A percentile compares a stretch with the other conserved stretches of the same genome.
Evolutionary conservation across 2,329 filamentous ascomycete species (phyloP).

Genomic region (Apiospora saccharicola): DNA sequence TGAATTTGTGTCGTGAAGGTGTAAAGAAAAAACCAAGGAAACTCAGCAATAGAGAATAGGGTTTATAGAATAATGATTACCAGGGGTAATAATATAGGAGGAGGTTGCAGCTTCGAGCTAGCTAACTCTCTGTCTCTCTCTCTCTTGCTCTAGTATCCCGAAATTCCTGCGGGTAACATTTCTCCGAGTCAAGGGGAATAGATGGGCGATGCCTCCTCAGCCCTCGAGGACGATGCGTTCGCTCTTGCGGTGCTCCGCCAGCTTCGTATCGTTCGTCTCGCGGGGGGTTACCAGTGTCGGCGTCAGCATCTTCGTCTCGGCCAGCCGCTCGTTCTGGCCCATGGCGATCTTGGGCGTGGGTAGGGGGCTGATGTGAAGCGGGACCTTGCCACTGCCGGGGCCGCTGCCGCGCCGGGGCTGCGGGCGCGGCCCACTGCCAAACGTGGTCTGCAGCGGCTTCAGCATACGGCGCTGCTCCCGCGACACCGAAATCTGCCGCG

Average conservation of each 20-base stretch:
- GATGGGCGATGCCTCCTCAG: slow-evolving; percentile 39
- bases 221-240: slow-evolving; percentile 61
- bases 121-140: background rate
- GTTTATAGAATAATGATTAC: slow-evolving; percentile 25
- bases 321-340: slow-evolving; percentile 45
- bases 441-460: slow-evolving; percentile 55
- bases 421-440: slow-evolving; percentile 33
- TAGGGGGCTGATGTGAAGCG: slow-evolving; percentile 32
- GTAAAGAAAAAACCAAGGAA: background rate
- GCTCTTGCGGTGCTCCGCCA: slow-evolving; percentile 56
- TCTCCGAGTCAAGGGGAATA: background rate
- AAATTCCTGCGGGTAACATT: background rate
- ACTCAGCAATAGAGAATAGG: slow-evolving; percentile 22
- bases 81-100: background rate
- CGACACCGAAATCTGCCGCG: slow-evolving; percentile 72
- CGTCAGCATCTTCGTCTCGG: slow-evolving; percentile 51
- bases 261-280: slow-evolving; percentile 41
- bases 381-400: background rate
- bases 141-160: background rate
- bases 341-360: slow-evolving; percentile 36
- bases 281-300: slow-evolving; percentile 54
- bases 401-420: slow-evolving; percentile 26
- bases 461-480: slow-evolving; percentile 67
- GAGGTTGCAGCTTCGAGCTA: background rate
- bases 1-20: slow-evolving; percentile 3